Base-by-base conservation (phyloP, 2,329 filamentous ascomycete genomes). In the Cercospora janseana region DNA sequence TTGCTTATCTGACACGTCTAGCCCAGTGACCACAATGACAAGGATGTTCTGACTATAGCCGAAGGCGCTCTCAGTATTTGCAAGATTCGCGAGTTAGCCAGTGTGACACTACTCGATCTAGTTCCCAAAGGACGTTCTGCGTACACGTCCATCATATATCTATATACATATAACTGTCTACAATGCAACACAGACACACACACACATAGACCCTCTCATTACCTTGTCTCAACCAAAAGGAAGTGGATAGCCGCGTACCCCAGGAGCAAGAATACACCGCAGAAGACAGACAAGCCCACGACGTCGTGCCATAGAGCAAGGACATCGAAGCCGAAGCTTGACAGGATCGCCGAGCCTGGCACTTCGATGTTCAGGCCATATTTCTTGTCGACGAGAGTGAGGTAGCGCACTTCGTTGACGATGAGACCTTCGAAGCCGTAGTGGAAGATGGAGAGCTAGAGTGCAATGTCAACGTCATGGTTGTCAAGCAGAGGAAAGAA, bases 341-440 rank as follows among this genome's bases (percentile, higher is more conserved):
- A 95, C 48, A 98, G 73, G 59, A 98, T 98, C 0, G 90, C 88
- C 1, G 92, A 90, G 26, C 93, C 93, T 0, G 93, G 93, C 0
- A 98, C 90, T 45, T 93, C 92, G 56, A 98, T 98, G 64, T 97
- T 90, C 4, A 98, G 80, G 4, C 93, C 93, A 54, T 95, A 96
- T 71, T 97, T 94, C 70, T 93, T 86, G 68, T 98, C 93, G 32
- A 94, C 82, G 20, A 98, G 79, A 0, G 87, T 92, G 34, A 98
- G 76, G 63, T 89, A 88, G 20, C 89, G 84, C 38, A 96, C 94
- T 73, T 98, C 93, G 66, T 97, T 98, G 61, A 98, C 93, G 56
- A 97, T 95, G 10, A 98, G 79, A 2, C 88, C 87, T 75, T 98
- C 93, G 62, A 97, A 97, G 4, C 86, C 92, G 66, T 95, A 98